Evolutionary conservation across 345 rosid genomes (phyloP), one percentile per base, ranked within the genome.

Genomic region (Citrus medica): DNA sequence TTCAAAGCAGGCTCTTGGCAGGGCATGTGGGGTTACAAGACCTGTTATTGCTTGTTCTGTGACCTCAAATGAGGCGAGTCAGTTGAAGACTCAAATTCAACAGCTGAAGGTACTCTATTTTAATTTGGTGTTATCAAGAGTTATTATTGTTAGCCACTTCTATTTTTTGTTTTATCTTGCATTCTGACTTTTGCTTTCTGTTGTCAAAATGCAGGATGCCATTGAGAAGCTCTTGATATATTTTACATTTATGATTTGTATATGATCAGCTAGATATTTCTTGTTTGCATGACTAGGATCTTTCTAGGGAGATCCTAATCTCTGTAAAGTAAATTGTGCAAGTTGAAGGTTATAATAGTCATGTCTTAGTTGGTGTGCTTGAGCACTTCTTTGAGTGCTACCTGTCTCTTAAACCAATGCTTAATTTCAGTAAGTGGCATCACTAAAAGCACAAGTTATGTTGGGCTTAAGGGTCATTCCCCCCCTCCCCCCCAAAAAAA

Each of bases 1-100:
- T 27, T 97, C 98, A 74, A 97, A 94, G 82, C 92, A 92, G 88
- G 97, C 98, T 9, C 97, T 94, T 76, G 99, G 98, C 70, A 85
- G 99, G 79, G 99, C 99, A 6, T 94, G 98, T 10, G 99, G 99
- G 38, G 99, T 94, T 63, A 93, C 98, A 74, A 93, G 98, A 82
- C 89, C 98, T 19, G 99, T 94, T 60, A 97, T 97, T 67, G 91
- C 99, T 46, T 88, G 92, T 78, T 97, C 99, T 0, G 98, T 96
- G 60, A 92, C 92, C 22, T 73, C 97, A 19, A 93, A 93, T 30
- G 99, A 94, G 63, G 98, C 87, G 16, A 91, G 98, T 82, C 98
- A 90, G 76, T 82, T 97, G 92, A 94, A 91, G 78, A 46, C 93
- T 48, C 98, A 94, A 78, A 97, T 97, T 79, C 92, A 90, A 73